Percentiles rank a stretch among this genome's conserved stretches.
These are phyloP conservation scores for Diaporthe batatas DNA, from an alignment of 2,329 filamentous ascomycete genomes.

Conservation along the genomic window DNA sequence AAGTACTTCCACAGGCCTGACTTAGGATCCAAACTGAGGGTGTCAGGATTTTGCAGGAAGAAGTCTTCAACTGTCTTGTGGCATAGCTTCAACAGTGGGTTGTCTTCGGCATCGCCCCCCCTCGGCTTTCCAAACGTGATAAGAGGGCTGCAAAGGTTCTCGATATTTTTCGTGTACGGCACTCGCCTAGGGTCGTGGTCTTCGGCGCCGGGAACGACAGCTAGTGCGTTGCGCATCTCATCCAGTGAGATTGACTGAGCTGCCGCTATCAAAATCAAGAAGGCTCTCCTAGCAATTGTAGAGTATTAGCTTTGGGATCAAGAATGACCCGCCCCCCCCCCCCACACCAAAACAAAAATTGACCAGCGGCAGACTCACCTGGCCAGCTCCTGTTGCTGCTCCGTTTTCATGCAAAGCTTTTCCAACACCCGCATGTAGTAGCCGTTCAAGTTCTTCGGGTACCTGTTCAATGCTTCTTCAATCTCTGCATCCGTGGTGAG, in stretches of 20 bases:
- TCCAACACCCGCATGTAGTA: constrained; percentile 5
- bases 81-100: constrained; percentile 3
- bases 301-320: neutral
- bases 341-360: no score
- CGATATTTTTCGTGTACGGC: neutral
- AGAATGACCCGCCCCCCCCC: no score
- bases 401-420: neutral
- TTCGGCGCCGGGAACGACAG: neutral
- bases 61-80: constrained; percentile 17
- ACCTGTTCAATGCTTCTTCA: neutral
- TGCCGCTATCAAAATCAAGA: neutral
- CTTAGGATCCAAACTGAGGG: neutral
- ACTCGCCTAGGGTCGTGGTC: neutral
- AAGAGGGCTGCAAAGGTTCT: neutral
- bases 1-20: neutral
- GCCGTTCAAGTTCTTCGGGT: neutral
- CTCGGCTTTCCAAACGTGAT: neutral
- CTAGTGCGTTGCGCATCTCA: neutral
- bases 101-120: neutral
- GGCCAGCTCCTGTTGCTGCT: constrained; percentile 1
- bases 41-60: neutral
- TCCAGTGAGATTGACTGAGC: constrained; percentile 5
- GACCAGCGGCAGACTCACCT: neutral
- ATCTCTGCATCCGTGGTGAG: neutral
- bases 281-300: neutral